These are phyloP conservation scores for Phycomyces nitens DNA, from an alignment of 192 early-diverging fungal genomes.

Conservation along the genomic window DNA sequence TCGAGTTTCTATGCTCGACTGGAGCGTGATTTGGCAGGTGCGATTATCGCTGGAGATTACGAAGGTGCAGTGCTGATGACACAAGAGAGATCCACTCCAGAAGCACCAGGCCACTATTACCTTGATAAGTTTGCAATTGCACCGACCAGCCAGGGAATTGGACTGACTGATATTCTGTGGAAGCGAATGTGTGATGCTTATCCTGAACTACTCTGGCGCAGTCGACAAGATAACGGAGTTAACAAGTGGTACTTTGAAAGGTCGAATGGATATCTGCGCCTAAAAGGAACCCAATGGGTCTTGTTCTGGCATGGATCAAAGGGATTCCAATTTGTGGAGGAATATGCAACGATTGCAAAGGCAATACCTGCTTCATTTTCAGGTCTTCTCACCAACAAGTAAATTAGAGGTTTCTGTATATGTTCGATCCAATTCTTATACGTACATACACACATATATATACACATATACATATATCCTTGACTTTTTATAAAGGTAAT, in stretches of 20 bases:
- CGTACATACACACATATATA: too few relatives aligned
- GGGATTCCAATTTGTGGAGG: conserved; percentile 24
- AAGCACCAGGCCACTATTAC: conserved; percentile 44
- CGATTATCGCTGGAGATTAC: conserved; percentile 89
- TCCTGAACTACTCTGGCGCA: conserved; percentile 78
- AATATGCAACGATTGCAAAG: conserved; percentile 22
- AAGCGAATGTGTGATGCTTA: conserved; percentile 66
- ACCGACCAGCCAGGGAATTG: conserved; percentile 85
- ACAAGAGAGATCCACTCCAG: conserved; percentile 42
- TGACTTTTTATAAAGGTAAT: too few relatives aligned
- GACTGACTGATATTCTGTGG: conserved; percentile 95
- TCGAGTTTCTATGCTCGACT: conserved; percentile 60
- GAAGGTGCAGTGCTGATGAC: conserved; percentile 88
- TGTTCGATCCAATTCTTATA: too few relatives aligned
- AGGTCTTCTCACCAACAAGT: neutral
- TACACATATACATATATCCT: too few relatives aligned
- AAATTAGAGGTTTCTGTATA: neutral
- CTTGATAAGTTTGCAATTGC: conserved; percentile 92
- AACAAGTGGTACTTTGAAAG: conserved; percentile 98
- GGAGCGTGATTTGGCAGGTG: conserved; percentile 42
- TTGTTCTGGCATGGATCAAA: conserved; percentile 82
- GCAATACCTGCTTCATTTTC: conserved; percentile 33
- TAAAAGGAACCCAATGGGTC: conserved; percentile 73
- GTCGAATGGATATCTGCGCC: conserved; percentile 68
- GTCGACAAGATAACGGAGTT: conserved; percentile 79